Evolutionary conservation across 306 rosid species (phyloP), one percentile per base, ranked within the genome.

Genomic region (Cucumis cinereus): DNA sequence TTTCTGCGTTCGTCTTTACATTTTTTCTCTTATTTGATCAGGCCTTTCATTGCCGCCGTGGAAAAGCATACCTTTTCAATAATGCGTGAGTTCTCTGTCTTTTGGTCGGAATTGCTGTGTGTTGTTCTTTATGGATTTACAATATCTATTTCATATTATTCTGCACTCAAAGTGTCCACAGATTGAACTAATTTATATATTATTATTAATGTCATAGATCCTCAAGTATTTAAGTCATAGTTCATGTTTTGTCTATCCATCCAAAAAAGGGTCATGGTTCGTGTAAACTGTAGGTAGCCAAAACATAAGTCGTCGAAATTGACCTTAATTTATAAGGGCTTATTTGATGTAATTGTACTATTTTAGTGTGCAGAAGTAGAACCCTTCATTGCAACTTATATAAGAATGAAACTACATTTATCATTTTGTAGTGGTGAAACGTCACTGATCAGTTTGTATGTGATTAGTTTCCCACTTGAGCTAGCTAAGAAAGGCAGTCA

Each of bases 21-120:
- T 15, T 43, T 76, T 58, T 14, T 7, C 56, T 28, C 53, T 36
- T 57, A 7, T 80, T 81, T 77, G 79, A 20, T 79, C 88, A 92
- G 98, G 54, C 73, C 30, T 92, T 92, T 84, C 85, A 83, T 76
- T 85, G 93, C 73, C 90, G 91, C 77, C 83, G 86, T 8, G 98
- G 96, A 68, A 92, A 90, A 79, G 96, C 98, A 11, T 92, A 89
- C 82, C 96, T 92, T 53, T 90, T 90, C 85, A 89, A 78, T 68
- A 85, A 90, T 16, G 90, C 76, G 96, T 92, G 83, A 92, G 94
- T 88, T 84, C 75, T 28, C 64, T 62, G 4, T 35, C 82, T 72
- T 73, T 36, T 53, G 47, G 10, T 54, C 14, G 49, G 20, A 52
- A 28, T 10, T 69, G 20, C 22, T 43, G 6, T 68, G 43, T 0